Percentiles rank a stretch among this genome's conserved stretches.
phyloP scores from a whole-genome alignment of 352 stramenopile genomes.

The Phytopythium montanum region DNA sequence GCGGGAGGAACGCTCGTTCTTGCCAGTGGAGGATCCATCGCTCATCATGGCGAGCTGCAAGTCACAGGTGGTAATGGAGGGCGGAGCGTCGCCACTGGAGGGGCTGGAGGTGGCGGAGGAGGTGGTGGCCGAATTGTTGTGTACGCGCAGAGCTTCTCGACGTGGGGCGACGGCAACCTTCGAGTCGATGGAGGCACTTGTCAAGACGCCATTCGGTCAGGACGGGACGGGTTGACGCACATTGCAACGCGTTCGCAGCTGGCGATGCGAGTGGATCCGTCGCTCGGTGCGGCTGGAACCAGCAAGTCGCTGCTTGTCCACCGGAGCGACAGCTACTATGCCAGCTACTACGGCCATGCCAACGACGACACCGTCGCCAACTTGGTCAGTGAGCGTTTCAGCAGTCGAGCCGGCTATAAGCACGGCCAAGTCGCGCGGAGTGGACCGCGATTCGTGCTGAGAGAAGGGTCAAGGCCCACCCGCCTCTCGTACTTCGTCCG shows the following conservation, averaged over 20 bases:
- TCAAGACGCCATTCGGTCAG: constrained; percentile 31
- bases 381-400: constrained; percentile 8
- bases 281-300: constrained; percentile 60
- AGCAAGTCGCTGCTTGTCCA: constrained; percentile 62
- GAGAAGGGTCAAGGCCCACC: constrained; percentile 23
- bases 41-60: constrained; percentile 73
- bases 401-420: constrained; percentile 11
- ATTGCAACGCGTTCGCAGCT: constrained; percentile 43
- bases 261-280: constrained; percentile 54
- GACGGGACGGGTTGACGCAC: constrained; percentile 32
- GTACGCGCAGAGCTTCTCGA: constrained; percentile 89
- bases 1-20: constrained; percentile 52
- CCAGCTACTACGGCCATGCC: constrained; percentile 14
- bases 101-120: constrained; percentile 74
- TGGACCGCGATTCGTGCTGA: constrained; percentile 43
- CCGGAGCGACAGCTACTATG: constrained; percentile 7
- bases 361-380: constrained; percentile 17
- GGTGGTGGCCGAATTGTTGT: constrained; percentile 86
- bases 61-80: constrained; percentile 83
- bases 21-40: constrained; percentile 41
- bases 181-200: constrained; percentile 68
- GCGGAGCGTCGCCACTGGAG: constrained; percentile 15
- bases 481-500: constrained; percentile 81
- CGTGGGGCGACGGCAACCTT: constrained; percentile 80
- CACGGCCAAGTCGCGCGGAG: constrained; percentile 26